Evolutionary conservation across 257 asterid genomes (phyloP).

Genomic region (Salvia miltiorrhiza): DNA sequence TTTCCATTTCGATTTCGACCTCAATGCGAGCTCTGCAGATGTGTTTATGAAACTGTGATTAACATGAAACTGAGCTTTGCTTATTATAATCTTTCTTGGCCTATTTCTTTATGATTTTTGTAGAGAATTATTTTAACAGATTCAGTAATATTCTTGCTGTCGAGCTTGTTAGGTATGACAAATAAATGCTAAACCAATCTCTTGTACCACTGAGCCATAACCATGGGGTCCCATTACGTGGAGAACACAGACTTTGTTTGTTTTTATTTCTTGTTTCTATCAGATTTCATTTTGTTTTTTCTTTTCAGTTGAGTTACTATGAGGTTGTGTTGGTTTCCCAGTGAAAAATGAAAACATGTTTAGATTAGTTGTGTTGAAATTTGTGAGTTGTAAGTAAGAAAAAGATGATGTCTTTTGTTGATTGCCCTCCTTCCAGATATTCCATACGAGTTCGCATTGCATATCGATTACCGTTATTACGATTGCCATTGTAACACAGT

Average conservation of each 20-base stretch:
- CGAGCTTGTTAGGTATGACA: not conserved
- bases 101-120: not conserved
- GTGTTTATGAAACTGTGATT: not conserved
- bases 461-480: no score
- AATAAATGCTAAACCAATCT: constrained; percentile 11
- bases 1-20: not conserved
- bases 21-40: not conserved
- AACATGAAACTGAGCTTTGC: not conserved
- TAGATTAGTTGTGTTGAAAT: not conserved
- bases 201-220: not conserved
- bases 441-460: no score
- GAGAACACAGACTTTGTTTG: not conserved
- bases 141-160: not conserved
- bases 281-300: not conserved
- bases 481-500: no score
- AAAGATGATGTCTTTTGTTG: not conserved
- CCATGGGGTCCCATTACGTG: constrained; percentile 3
- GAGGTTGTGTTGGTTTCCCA: not conserved
- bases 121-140: not conserved
- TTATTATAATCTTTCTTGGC: not conserved
- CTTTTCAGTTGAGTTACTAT: not conserved
- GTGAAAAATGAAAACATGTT: not conserved
- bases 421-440: no score
- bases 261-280: not conserved
- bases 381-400: not conserved